Base-by-base conservation (phyloP, 2,329 filamentous ascomycete genomes). In the Arthrobotrys sphaeroides region DNA sequence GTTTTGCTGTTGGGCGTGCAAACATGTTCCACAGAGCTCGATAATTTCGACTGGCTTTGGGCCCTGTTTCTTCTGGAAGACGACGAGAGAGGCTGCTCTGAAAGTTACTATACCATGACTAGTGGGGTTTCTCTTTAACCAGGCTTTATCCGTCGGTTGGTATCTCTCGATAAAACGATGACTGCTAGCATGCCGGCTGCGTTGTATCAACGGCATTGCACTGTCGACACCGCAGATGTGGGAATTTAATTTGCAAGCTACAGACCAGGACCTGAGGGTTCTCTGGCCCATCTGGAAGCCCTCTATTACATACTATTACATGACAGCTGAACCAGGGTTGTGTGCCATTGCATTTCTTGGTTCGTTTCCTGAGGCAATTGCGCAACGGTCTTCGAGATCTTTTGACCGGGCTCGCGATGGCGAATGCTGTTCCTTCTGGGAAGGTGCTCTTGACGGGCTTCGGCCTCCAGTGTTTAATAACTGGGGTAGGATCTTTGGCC, bases 361-460 rank as follows among this genome's bases (percentile, higher is more conserved):
- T 68, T 68, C 51, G 64, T 68, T 59, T 59, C 36, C 51, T 68
- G 64, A 68, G 64, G 64, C 64, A 68, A 68, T 68, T 68, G 64
- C 64, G 64, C 64, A 68, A 68, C 64, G 64, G 64, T 51, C 42
- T 49, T 36, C 60, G 28, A 13, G 64, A 51, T 51, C 42, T 49
- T 36, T 68, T 18, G 18, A 38, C 51, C 12, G 49, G 36, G 28
- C 26, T n/a, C 12, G 13, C 6, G 51, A 55, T 55, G 51, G 51
- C 51, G 51, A 38, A 22, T 24, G 28, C 10, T 55, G 51, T 55
- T 55, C 13, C 18, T 66, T 55, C 70, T 62, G 38, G 70, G 70
- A 74, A 74, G 70, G 70, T 74, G 24, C 36, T 49, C 31, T 22
- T n/a, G 18, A 24, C 24, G 38, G 45, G 60, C 42, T 43, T 62